Evolutionary conservation across 2,329 filamentous ascomycete species (phyloP).

Genomic region (Fusarium sororula): DNA sequence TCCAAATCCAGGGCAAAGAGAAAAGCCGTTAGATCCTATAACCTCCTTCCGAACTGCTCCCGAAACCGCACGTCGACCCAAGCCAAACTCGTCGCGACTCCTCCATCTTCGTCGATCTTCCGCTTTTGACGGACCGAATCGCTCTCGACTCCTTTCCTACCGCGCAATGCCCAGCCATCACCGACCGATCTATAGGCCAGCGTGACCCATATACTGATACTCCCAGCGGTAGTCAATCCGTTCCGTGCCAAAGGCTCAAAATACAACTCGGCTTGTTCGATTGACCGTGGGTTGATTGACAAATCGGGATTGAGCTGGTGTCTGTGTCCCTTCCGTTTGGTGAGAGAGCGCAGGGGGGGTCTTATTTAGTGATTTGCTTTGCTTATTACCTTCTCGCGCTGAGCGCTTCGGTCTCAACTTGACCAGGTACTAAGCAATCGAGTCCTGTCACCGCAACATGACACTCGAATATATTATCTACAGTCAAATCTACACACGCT

Average conservation of each 20-base stretch:
- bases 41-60: background rate
- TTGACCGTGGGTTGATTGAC: background rate
- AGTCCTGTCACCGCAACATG: background rate
- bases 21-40: rapidly evolving
- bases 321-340: background rate
- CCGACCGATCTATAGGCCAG: background rate
- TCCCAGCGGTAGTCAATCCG: rapidly evolving
- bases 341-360: too few relatives aligned
- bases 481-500: rapidly evolving
- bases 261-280: background rate
- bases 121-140: background rate
- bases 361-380: too few relatives aligned
- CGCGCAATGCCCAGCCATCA: background rate
- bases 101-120: background rate
- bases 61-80: background rate
- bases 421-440: background rate
- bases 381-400: too few relatives aligned
- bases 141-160: background rate
- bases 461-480: background rate
- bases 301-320: rapidly evolving
- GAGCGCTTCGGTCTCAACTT: background rate
- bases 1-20: rapidly evolving
- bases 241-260: background rate
- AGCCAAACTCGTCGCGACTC: background rate
- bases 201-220: rapidly evolving